These are phyloP conservation scores for Elongisporangium senticosum DNA, from an alignment of 352 stramenopile genomes.

Conservation along the genomic window DNA sequence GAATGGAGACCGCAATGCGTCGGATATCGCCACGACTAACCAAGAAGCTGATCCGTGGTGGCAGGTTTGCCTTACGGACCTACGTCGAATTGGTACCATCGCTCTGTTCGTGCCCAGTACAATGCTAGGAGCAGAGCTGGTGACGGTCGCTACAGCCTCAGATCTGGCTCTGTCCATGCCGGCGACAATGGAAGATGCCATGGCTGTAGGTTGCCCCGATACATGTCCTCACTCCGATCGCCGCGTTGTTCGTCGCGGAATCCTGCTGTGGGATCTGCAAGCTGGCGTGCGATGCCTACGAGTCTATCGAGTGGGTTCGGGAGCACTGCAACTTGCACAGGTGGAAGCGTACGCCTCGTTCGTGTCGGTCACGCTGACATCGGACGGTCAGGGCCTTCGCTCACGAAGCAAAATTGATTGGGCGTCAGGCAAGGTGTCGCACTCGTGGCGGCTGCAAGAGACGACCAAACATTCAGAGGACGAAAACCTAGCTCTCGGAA, in stretches of 20 bases:
- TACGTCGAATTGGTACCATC: slow-evolving; percentile 42
- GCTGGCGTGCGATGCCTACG: slow-evolving; percentile 34
- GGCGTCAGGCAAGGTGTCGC: slow-evolving; percentile 21
- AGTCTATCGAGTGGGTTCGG: slow-evolving; percentile 42
- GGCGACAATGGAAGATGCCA: slow-evolving; percentile 14
- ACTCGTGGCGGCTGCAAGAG: slow-evolving; percentile 52
- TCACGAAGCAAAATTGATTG: slow-evolving; percentile 44
- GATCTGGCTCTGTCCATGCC: neutral
- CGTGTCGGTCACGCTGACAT: slow-evolving; percentile 34
- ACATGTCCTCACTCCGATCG: slow-evolving; percentile 27
- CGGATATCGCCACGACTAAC: slow-evolving; percentile 16
- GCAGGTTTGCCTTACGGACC: slow-evolving; percentile 32
- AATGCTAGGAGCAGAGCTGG: neutral
- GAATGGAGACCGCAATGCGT: slow-evolving; percentile 15
- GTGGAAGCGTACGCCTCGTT: slow-evolving; percentile 52
- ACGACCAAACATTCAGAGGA: slow-evolving; percentile 43
- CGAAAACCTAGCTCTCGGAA: slow-evolving; percentile 54
- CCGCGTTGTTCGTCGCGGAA: slow-evolving; percentile 23
- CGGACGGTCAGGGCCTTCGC: slow-evolving; percentile 35
- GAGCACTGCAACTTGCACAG: slow-evolving; percentile 29
- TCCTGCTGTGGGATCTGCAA: slow-evolving; percentile 46
- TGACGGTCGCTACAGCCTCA: neutral
- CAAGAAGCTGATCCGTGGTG: slow-evolving; percentile 48
- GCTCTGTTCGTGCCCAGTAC: slow-evolving; percentile 36
- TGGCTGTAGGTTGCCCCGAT: slow-evolving; percentile 32